Percentiles rank a stretch among this genome's conserved stretches.
These are phyloP conservation scores for Daphne laureola DNA, from an alignment of 441 rosid species.

Conservation along the genomic window DNA sequence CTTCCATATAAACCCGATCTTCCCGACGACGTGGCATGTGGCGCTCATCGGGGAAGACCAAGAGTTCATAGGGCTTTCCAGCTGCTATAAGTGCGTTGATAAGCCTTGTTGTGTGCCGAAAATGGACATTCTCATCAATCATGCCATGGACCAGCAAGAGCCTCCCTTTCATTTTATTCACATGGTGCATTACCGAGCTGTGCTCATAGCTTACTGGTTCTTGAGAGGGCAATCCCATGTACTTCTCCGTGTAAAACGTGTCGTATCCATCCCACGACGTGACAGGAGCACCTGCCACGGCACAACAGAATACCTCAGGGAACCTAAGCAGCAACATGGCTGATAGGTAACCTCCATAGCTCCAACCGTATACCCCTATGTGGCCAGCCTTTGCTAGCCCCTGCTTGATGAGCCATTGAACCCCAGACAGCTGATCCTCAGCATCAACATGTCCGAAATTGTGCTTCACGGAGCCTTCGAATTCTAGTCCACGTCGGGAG, in stretches of 20 bases:
- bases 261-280: constrained; percentile 98
- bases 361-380: constrained; percentile 88
- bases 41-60: constrained; percentile 83
- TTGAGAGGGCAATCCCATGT: constrained; percentile 71
- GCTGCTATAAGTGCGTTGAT: constrained; percentile 73
- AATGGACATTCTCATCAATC: constrained; percentile 96
- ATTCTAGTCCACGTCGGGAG: constrained; percentile 74
- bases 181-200: constrained; percentile 76
- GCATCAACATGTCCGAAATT: constrained; percentile 59
- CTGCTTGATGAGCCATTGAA: constrained; percentile 70
- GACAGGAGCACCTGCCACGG: constrained; percentile 83
- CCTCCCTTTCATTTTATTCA: constrained; percentile 53
- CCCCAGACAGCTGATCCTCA: constrained; percentile 80
- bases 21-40: constrained; percentile 70
- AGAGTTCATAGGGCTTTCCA: constrained; percentile 59
- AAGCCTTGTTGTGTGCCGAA: constrained; percentile 88
- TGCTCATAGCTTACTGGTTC: constrained; percentile 32
- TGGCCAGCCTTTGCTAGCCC: constrained; percentile 65
- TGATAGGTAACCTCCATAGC: constrained; percentile 89
- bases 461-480: constrained; percentile 64
- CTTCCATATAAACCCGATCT: constrained; percentile 86
- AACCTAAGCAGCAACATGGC: constrained; percentile 51
- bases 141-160: constrained; percentile 80
- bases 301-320: constrained; percentile 67
- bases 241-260: constrained; percentile 84